A percentile compares a stretch with the other conserved stretches of the same genome.
phyloP scores from a whole-genome alignment of 2,329 filamentous ascomycete species.

The Monosporascus ibericus region DNA sequence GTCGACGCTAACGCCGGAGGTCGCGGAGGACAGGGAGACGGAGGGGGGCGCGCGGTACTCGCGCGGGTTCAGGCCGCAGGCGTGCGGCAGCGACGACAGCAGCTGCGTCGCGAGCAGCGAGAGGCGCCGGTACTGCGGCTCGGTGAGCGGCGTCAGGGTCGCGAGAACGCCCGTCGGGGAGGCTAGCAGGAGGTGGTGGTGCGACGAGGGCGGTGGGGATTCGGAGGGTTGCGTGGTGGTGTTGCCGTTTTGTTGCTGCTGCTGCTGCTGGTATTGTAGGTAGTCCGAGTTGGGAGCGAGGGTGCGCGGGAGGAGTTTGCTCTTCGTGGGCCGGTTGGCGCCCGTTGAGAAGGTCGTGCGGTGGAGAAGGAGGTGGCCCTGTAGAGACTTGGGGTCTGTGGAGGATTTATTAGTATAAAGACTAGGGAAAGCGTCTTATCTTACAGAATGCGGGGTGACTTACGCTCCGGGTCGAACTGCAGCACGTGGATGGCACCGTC shows the following conservation, averaged over 20 bases:
- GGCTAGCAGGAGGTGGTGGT: slow-evolving; percentile 58
- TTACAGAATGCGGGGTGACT: slow-evolving; percentile 27
- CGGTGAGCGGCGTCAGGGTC: slow-evolving; percentile 69
- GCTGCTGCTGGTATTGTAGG: slow-evolving; percentile 14
- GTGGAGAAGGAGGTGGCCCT: slow-evolving; percentile 81
- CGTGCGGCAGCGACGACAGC: slow-evolving; percentile 65
- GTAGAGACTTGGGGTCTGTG: slow-evolving; percentile 84
- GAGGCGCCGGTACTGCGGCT: slow-evolving; percentile 77
- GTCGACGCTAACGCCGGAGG: slow-evolving; percentile 26
- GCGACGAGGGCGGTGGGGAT: slow-evolving; percentile 21
- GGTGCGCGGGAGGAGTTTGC: slow-evolving; percentile 69
- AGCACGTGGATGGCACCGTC: slow-evolving; percentile 83
- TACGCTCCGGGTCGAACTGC: slow-evolving; percentile 92
- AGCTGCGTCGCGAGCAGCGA: slow-evolving; percentile 77
- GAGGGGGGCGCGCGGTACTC: slow-evolving; percentile 58
- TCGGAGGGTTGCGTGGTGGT: slow-evolving; percentile 25
- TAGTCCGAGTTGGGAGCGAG: slow-evolving; percentile 35
- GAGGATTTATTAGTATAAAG: slow-evolving; percentile 16
- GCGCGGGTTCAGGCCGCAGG: slow-evolving; percentile 76
- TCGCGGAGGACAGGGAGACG: background rate
- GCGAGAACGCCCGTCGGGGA: slow-evolving; percentile 71
- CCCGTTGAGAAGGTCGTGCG: slow-evolving; percentile 83
- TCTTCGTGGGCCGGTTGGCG: slow-evolving; percentile 66
- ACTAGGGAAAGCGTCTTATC: background rate
- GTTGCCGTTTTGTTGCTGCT: slow-evolving; percentile 13